Evolutionary conservation across 2,329 filamentous ascomycete species (phyloP).

Genomic region (Fusarium cicatricum): DNA sequence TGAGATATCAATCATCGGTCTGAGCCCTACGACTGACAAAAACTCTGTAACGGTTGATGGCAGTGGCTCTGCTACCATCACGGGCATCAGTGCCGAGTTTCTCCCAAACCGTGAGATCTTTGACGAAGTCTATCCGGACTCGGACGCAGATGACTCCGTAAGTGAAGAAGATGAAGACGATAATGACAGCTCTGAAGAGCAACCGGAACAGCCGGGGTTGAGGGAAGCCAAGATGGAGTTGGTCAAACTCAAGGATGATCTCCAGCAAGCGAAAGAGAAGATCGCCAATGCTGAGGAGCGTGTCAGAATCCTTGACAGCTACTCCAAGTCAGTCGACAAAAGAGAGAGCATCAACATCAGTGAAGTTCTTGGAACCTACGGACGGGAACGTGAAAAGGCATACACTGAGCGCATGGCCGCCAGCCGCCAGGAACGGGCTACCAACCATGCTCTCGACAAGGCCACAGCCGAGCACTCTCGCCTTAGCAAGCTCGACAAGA

Average conservation of each 20-base stretch:
- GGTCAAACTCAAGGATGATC: slow-evolving; percentile 38
- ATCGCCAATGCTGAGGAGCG: slow-evolving; percentile 45
- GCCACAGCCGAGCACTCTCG: slow-evolving; percentile 46
- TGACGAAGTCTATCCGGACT: slow-evolving; percentile 61
- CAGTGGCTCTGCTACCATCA: slow-evolving; percentile 63
- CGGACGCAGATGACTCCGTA: slow-evolving; percentile 49
- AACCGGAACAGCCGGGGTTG: slow-evolving; percentile 31
- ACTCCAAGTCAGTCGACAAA: slow-evolving; percentile 49
- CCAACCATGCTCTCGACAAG: slow-evolving; percentile 46
- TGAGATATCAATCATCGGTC: slow-evolving; percentile 64
- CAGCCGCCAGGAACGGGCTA: slow-evolving; percentile 41
- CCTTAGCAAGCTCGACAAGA: slow-evolving; percentile 41
- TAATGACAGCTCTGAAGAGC: slow-evolving; percentile 35
- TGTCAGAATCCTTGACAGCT: slow-evolving; percentile 52
- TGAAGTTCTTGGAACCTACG: slow-evolving; percentile 52
- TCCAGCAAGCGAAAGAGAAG: slow-evolving; percentile 31
- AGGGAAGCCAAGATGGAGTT: slow-evolving; percentile 45
- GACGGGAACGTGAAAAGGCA: slow-evolving; percentile 51
- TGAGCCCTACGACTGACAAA: slow-evolving; percentile 64
- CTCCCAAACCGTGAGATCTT: slow-evolving; percentile 64
- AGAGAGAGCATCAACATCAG: slow-evolving; percentile 48
- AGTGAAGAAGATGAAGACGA: slow-evolving; percentile 42
- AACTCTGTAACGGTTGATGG: slow-evolving; percentile 69
- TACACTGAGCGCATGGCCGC: slow-evolving; percentile 53
- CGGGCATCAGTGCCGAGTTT: slow-evolving; percentile 67